phyloP scores from a whole-genome alignment of 495 filamentous ascomycete genomes.

The Jackrogersella minutella region DNA sequence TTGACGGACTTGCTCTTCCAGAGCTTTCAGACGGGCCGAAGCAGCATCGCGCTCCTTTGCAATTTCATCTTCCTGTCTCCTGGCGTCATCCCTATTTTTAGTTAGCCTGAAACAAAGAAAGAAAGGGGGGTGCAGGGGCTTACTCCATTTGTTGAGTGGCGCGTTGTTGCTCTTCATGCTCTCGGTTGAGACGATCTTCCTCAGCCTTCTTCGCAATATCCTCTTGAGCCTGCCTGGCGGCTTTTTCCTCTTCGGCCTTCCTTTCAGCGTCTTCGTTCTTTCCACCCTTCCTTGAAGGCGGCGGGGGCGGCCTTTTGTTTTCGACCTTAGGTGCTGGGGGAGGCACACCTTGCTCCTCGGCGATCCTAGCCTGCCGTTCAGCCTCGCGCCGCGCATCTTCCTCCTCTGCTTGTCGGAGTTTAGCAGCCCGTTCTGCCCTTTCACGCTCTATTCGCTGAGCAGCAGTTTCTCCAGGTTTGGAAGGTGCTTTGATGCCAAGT shows the following conservation, averaged over 20 bases:
- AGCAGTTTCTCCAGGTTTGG: slow-evolving; percentile 75
- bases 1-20: slow-evolving; percentile 92
- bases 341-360: slow-evolving; percentile 78
- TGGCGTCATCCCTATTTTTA: slow-evolving; percentile 73
- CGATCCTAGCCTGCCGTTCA: slow-evolving; percentile 84
- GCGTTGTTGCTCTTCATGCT: slow-evolving; percentile 80
- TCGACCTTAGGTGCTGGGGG: slow-evolving; percentile 63
- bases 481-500: slow-evolving; percentile 83
- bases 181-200: slow-evolving; percentile 65
- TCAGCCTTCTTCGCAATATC: too few relatives aligned
- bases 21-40: slow-evolving; percentile 80
- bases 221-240: slow-evolving; percentile 62
- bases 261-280: slow-evolving; percentile 68
- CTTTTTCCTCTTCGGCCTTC: slow-evolving; percentile 64
- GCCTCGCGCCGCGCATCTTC: slow-evolving; percentile 92
- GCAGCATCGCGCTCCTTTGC: slow-evolving; percentile 80
- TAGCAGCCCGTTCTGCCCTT: slow-evolving; percentile 83
- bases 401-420: slow-evolving; percentile 87
- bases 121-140: slow-evolving; percentile 51
- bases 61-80: slow-evolving; percentile 78
- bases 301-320: slow-evolving; percentile 84
- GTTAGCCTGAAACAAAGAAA: slow-evolving; percentile 44
- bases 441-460: slow-evolving; percentile 89
- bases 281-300: slow-evolving; percentile 77
- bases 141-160: slow-evolving; percentile 85